Percentiles rank a stretch among this genome's conserved stretches.
These are phyloP conservation scores for Plasmopara viticola DNA, from an alignment of 352 stramenopile species.

Conservation along the genomic window DNA sequence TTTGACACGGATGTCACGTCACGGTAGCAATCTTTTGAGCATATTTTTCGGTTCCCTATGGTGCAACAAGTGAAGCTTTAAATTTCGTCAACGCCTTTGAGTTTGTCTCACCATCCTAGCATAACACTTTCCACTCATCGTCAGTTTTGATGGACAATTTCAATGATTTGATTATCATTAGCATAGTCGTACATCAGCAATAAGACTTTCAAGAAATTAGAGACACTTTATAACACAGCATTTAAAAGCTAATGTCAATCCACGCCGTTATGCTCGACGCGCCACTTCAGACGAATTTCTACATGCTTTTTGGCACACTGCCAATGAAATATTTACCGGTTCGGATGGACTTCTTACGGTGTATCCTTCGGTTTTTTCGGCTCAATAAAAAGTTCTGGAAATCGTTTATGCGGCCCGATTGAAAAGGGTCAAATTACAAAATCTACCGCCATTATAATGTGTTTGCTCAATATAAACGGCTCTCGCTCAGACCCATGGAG, in stretches of 20 bases:
- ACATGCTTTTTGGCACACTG: neutral
- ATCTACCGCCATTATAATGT: neutral
- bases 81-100: neutral
- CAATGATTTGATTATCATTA: slow-evolving; percentile 1
- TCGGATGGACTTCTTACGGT: neutral
- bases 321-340: neutral
- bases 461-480: neutral
- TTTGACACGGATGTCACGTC: slow-evolving; percentile 8
- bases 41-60: neutral
- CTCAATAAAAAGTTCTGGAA: neutral
- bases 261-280: neutral
- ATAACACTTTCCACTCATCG: slow-evolving; percentile 1
- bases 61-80: neutral
- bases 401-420: neutral
- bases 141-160: slow-evolving; percentile 3
- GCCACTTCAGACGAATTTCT: neutral
- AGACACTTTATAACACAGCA: neutral
- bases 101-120: neutral
- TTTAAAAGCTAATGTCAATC: neutral
- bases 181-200: neutral
- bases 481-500: neutral
- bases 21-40: neutral
- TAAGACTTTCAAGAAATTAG: neutral
- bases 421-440: too few species aligned
- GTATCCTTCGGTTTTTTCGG: neutral